Conservation (phyloP, 2,329 filamentous ascomycete genomes). For the Aspergillus caelatus region DNA sequence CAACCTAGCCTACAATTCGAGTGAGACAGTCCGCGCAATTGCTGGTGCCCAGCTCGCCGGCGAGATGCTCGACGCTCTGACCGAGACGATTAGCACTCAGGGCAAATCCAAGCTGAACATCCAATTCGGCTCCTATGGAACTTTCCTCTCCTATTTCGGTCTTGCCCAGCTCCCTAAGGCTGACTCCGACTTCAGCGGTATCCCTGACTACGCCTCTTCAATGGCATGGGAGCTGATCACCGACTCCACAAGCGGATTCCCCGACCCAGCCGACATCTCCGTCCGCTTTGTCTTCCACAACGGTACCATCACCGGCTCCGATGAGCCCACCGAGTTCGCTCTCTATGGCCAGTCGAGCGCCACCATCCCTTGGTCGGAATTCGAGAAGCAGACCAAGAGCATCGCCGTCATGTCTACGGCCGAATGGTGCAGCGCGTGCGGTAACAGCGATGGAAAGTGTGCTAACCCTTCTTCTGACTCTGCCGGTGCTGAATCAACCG, state of each 20-base stretch:
- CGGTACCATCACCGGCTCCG: constrained; percentile 54
- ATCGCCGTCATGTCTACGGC: constrained; percentile 68
- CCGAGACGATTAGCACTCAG: constrained; percentile 41
- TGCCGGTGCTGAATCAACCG: constrained; percentile 23
- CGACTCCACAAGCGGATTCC: constrained; percentile 48
- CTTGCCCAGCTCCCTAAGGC: constrained; percentile 55
- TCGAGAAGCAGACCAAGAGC: constrained; percentile 63
- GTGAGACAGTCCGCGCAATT: constrained; percentile 50
- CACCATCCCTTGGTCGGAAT: constrained; percentile 69
- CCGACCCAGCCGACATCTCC: constrained; percentile 52
- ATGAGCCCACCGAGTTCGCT: constrained; percentile 57
- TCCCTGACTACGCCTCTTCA: constrained; percentile 81
- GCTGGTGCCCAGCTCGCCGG: constrained; percentile 69
- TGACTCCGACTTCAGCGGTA: constrained; percentile 68
- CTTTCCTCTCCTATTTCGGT: constrained; percentile 65
- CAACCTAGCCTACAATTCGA: constrained; percentile 76
- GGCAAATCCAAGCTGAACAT: constrained; percentile 50
- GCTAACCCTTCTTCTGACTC: constrained; percentile 38
- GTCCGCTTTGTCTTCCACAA: constrained; percentile 68
- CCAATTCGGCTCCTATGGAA: constrained; percentile 65
- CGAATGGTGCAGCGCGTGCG: constrained; percentile 76
- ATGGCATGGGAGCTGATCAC: constrained; percentile 78
- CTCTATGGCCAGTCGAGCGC: constrained; percentile 61
- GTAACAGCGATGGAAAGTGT: constrained; percentile 70
- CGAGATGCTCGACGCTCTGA: constrained; percentile 54